These are phyloP conservation scores for Colletotrichum echinochloae DNA, from an alignment of 2,329 filamentous ascomycete species.

Conservation along the genomic window DNA sequence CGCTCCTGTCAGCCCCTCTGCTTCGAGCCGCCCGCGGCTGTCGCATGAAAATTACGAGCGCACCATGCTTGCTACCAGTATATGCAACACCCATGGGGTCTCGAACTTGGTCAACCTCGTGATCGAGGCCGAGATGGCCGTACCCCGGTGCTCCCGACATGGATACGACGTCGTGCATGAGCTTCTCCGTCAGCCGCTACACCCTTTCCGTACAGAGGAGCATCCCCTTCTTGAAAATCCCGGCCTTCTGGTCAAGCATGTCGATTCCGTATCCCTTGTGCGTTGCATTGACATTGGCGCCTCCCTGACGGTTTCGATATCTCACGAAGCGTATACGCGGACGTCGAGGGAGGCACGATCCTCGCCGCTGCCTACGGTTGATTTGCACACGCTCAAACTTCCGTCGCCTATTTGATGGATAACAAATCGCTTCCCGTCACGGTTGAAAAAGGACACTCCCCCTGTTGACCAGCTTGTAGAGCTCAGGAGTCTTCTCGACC, in stretches of 20 bases:
- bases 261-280: slow-evolving; percentile 43
- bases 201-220: slow-evolving; percentile 52
- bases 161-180: slow-evolving; percentile 61
- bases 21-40: slow-evolving; percentile 28
- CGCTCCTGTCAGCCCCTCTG: background rate
- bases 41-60: slow-evolving; percentile 46
- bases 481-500: slow-evolving; percentile 55
- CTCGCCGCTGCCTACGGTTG: slow-evolving; percentile 53
- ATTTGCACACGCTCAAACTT: slow-evolving; percentile 55
- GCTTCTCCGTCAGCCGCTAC: slow-evolving; percentile 57
- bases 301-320: slow-evolving; percentile 54
- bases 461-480: slow-evolving; percentile 59
- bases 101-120: slow-evolving; percentile 49
- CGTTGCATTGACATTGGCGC: slow-evolving; percentile 52
- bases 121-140: slow-evolving; percentile 54
- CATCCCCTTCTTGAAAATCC: slow-evolving; percentile 54
- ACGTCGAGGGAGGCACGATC: slow-evolving; percentile 53
- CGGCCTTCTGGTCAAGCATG: slow-evolving; percentile 50
- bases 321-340: slow-evolving; percentile 57
- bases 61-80: slow-evolving; percentile 47
- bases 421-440: slow-evolving; percentile 55
- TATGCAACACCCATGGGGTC: slow-evolving; percentile 48
- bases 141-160: slow-evolving; percentile 58
- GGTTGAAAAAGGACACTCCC: slow-evolving; percentile 59
- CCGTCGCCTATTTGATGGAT: slow-evolving; percentile 61